Evolutionary conservation across 116 monocot genomes (phyloP).

Genomic region (Thalassia testudinum): DNA sequence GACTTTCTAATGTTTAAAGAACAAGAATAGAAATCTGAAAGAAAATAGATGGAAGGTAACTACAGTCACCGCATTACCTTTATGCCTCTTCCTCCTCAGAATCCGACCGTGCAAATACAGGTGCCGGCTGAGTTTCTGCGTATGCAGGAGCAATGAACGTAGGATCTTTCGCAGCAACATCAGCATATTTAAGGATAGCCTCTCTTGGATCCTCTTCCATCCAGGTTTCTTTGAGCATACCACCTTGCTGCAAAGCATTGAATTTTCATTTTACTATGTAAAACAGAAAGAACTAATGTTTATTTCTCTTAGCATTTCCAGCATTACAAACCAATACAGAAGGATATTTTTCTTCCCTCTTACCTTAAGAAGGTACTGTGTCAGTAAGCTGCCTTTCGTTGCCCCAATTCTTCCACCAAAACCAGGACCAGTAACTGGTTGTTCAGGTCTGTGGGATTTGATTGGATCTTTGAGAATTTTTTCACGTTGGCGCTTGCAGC

Average conservation of each 20-base stretch:
- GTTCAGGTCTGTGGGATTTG: constrained; percentile 83
- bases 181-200: constrained; percentile 89
- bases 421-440: constrained; percentile 86
- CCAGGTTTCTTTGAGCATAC: constrained; percentile 91
- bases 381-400: constrained; percentile 90
- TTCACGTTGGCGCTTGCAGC: constrained; percentile 83
- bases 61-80: not conserved
- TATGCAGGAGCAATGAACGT: constrained; percentile 91
- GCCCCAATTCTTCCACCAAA: constrained; percentile 88
- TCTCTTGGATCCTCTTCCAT: constrained; percentile 99
- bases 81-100: constrained; percentile 63
- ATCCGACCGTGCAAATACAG: constrained; percentile 81
- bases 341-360: not conserved
- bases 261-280: not conserved
- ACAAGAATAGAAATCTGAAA: too few species aligned
- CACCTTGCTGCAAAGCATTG: constrained; percentile 68
- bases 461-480: constrained; percentile 80
- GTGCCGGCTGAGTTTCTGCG: constrained; percentile 70
- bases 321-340: not conserved
- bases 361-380: constrained; percentile 96
- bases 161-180: constrained; percentile 74
- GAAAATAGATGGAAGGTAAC: too few species aligned
- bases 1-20: too few species aligned
- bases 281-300: not conserved
- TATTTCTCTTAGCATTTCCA: not conserved